Evolutionary conservation across 257 asterid species (phyloP).

Genomic region (Pogostemon cablin): DNA sequence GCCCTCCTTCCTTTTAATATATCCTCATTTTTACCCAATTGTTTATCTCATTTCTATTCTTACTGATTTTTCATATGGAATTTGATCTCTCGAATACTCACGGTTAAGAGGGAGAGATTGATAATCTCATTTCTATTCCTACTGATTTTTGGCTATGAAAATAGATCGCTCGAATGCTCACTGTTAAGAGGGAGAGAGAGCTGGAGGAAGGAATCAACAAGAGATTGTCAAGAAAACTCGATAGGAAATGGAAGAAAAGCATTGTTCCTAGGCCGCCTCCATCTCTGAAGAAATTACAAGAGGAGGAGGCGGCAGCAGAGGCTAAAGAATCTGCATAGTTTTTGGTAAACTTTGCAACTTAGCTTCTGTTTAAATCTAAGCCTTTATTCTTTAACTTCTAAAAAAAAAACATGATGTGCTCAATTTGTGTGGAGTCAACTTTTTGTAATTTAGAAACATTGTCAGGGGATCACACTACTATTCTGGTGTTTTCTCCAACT

Average conservation of each 20-base stretch:
- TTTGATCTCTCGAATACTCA: conserved; percentile 84
- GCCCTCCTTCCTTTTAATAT: neutral
- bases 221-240: conserved; percentile 89
- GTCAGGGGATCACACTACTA: neutral
- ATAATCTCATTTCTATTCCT: neutral
- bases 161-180: conserved; percentile 86
- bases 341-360: conserved; percentile 13
- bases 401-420: neutral
- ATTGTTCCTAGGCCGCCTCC: conserved; percentile 94
- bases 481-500: neutral
- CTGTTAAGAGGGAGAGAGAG: conserved; percentile 94
- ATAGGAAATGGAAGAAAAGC: conserved; percentile 88
- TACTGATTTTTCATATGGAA: conserved; percentile 2
- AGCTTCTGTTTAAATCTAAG: neutral
- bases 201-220: conserved; percentile 85
- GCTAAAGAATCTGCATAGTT: conserved; percentile 65
- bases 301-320: conserved; percentile 91
- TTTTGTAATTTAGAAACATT: conserved; percentile 20
- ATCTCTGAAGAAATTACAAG: conserved; percentile 72
- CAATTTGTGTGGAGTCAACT: conserved; percentile 24
- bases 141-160: neutral
- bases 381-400: neutral
- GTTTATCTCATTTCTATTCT: neutral
- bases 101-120: conserved; percentile 86
- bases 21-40: neutral